A percentile compares a stretch with the other conserved stretches of the same genome.
phyloP scores from a whole-genome alignment of 805 yeast genomes.

The Candida ovalis region DNA sequence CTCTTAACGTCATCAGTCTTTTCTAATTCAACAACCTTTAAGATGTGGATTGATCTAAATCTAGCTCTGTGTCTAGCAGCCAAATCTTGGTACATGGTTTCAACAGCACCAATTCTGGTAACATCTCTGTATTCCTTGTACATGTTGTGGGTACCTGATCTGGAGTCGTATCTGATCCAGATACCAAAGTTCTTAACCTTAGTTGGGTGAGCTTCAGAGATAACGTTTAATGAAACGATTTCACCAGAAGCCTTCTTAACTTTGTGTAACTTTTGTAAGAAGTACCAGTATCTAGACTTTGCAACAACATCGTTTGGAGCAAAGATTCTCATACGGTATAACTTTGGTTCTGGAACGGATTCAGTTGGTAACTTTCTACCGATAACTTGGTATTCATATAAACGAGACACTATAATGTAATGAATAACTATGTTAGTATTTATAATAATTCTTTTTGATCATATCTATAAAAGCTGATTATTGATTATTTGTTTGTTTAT shows the following conservation, averaged over 20 bases:
- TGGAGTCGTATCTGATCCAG: slow-evolving; percentile 99
- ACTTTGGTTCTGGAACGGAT: slow-evolving; percentile 98
- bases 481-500: neutral
- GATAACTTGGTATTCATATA: slow-evolving; percentile 99
- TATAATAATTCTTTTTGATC: no score
- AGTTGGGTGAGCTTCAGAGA: slow-evolving; percentile 95
- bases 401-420: slow-evolving; percentile 79
- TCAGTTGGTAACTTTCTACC: slow-evolving; percentile 99
- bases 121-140: slow-evolving; percentile 99
- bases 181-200: slow-evolving; percentile 99
- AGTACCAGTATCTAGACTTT: slow-evolving; percentile 99
- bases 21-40: slow-evolving; percentile 98
- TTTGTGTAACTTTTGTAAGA: slow-evolving; percentile 98
- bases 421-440: neutral
- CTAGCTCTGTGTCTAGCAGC: slow-evolving; percentile 99
- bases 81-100: slow-evolving; percentile 97
- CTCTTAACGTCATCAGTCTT: slow-evolving; percentile 98
- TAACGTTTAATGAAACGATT: slow-evolving; percentile 87
- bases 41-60: slow-evolving; percentile 98
- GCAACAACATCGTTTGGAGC: slow-evolving; percentile 99
- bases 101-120: slow-evolving; percentile 98
- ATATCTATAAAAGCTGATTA: no score
- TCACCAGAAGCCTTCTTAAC: slow-evolving; percentile 99
- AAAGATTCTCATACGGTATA: slow-evolving; percentile 99
- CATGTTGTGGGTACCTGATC: slow-evolving; percentile 99